Base-by-base conservation (phyloP, 768 basidiomycete genomes). In the Boletus fagicola region DNA sequence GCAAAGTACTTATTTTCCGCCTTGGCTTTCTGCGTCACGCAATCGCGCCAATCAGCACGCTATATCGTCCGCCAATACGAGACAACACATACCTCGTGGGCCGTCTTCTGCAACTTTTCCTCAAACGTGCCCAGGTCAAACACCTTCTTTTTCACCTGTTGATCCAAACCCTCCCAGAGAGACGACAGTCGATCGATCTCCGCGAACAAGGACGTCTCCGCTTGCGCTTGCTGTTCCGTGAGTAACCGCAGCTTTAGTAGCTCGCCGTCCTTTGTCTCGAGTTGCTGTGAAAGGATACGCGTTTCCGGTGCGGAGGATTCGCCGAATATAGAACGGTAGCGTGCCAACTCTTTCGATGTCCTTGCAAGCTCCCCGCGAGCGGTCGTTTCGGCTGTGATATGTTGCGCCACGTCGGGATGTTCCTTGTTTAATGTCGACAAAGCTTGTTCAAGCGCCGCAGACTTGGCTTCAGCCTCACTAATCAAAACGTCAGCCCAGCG, bases 1-100 rank as follows among this genome's bases (percentile, higher is more conserved):
- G 90, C 83, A 67, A 86, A 98, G 68, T 85, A 98, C 71, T 95
- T 98, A 77, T 94, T 96, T 58, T 98, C 95, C 16, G 90, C 86
- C 75, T 96, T 98, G 10, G 93, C 91, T 87, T 92, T 92, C 93
- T 98, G 73, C 36, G 16, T 24, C 40, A 51, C 36, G 18, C 15
- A 51, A 43, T 57, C 43, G 2, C 11, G 0, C 24, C 51, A 20
- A 35, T 59, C 40, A 59, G 24, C 28, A 26, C 24, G 13, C 4
- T 3, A 20, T 6, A 33, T 36, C 9, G 4, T 31, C 10, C 0
- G 1, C 10, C 8, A 18, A 18, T 55, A 24, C 36, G 6, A 45
- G 16, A 60, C 54, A 33, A 76, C 82, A 52, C 28, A 20, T 51
- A 92, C 94, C 72, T 96, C 94, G 24, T 84, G 78, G 18, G 75